Evolutionary conservation across 257 asterid genomes (phyloP).

Genomic region (Solanum boliviense): DNA sequence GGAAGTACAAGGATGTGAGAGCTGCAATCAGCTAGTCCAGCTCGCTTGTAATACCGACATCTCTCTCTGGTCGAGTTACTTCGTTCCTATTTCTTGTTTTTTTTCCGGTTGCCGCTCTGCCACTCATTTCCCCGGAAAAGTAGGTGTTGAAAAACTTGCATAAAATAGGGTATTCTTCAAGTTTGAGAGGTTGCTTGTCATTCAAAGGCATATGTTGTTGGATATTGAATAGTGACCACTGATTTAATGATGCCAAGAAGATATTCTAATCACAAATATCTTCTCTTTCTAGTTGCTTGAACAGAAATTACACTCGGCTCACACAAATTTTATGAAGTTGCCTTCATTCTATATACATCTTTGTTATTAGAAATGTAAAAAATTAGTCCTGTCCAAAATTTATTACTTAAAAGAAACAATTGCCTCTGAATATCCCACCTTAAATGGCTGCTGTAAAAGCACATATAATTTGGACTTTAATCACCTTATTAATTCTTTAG

Average conservation of each 20-base stretch:
- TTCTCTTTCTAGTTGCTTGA: not conserved
- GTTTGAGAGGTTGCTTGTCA: not conserved
- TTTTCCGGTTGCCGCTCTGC: not conserved
- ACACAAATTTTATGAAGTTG: not conserved
- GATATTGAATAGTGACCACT: not conserved
- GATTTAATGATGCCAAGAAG: not conserved
- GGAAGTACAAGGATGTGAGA: not conserved
- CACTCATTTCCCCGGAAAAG: not conserved
- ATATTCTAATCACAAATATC: not conserved
- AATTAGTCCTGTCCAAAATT: not conserved
- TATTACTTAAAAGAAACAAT: not conserved
- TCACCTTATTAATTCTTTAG: not conserved
- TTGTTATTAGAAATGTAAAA: not conserved
- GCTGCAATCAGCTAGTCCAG: not conserved
- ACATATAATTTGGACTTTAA: too few relatives aligned
- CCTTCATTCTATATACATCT: not conserved
- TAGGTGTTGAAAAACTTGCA: not conserved
- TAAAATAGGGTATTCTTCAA: not conserved
- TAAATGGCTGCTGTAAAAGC: not conserved
- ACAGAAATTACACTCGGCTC: not conserved
- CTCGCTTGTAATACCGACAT: too few relatives aligned
- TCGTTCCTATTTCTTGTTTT: too few relatives aligned
- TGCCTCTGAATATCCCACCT: not conserved
- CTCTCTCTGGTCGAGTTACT: too few relatives aligned
- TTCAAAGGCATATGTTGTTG: not conserved